Percentiles rank a stretch among this genome's conserved stretches.
Evolutionary conservation across 1,284 basidiomycete genomes (phyloP).

Genomic region (Chondrostereum purpureum): DNA sequence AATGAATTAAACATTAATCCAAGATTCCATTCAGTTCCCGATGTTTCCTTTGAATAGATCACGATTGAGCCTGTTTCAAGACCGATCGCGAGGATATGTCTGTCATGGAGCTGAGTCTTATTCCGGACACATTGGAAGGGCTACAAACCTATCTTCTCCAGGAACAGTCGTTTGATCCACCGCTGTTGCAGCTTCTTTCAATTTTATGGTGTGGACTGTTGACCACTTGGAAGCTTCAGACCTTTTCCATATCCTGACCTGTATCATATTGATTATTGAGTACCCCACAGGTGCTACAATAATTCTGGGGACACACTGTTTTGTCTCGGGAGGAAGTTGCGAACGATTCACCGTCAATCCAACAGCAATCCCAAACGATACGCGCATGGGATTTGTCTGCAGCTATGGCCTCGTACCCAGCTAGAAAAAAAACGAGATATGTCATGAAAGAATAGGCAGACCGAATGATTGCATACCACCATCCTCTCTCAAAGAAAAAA

Average conservation of each 20-base stretch:
- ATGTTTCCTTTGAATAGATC: conserved; percentile 38
- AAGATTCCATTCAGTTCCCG: conserved; percentile 41
- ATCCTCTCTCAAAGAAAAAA: conserved; percentile 51
- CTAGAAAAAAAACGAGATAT: conserved; percentile 2
- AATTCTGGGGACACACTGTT: conserved; percentile 61
- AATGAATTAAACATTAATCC: conserved; percentile 37
- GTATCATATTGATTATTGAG: too few relatives aligned
- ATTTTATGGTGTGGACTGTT: conserved; percentile 48
- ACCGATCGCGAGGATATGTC: conserved; percentile 61
- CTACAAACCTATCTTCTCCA: too few relatives aligned
- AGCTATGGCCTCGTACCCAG: conserved; percentile 57
- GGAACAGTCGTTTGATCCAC: conserved; percentile 60
- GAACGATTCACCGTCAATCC: conserved; percentile 71
- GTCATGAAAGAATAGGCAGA: too few relatives aligned
- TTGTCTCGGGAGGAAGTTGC: conserved; percentile 95
- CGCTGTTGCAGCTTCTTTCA: conserved; percentile 63
- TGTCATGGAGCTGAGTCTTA: conserved; percentile 20
- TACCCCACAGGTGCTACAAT: too few relatives aligned
- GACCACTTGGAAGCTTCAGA: conserved; percentile 38
- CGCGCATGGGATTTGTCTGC: conserved; percentile 83
- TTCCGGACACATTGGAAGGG: too few relatives aligned
- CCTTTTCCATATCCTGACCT: conserved; percentile 72
- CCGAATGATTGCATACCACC: conserved; percentile 26
- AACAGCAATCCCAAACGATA: conserved; percentile 94
- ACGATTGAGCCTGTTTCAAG: conserved; percentile 64